A percentile compares a stretch with the other conserved stretches of the same genome.
Conservation (phyloP, 176 grass and related monocot genomes). For the Canna indica region DNA sequence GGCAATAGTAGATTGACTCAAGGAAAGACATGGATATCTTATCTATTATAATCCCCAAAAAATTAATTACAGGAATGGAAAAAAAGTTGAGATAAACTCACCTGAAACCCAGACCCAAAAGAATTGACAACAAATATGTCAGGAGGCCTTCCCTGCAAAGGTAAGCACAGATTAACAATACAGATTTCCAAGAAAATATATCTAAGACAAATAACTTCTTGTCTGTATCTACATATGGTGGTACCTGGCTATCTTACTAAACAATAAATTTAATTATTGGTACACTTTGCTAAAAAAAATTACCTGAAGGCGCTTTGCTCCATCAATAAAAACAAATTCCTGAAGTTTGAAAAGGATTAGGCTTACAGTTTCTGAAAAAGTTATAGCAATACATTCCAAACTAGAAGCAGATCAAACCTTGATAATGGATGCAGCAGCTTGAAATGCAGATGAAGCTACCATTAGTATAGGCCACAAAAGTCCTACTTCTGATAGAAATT, state of each 20-base stretch:
- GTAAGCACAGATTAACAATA: not conserved
- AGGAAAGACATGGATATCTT: not conserved
- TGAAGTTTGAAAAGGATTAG: slow-evolving; percentile 13
- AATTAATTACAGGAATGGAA: slow-evolving; percentile 9
- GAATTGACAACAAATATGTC: slow-evolving; percentile 97
- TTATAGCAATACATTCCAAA: slow-evolving; percentile 8
- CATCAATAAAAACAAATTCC: slow-evolving; percentile 97
- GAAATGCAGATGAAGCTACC: slow-evolving; percentile 73
- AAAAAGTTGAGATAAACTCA: slow-evolving; percentile 17
- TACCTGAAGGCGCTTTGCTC: slow-evolving; percentile 76
- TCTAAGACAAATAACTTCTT: not conserved
- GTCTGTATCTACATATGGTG: not conserved
- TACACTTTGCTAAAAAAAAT: slow-evolving; percentile 8
- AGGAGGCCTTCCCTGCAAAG: slow-evolving; percentile 53
- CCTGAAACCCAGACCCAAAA: slow-evolving; percentile 96
- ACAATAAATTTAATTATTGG: not conserved
- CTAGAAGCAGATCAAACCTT: slow-evolving; percentile 42
- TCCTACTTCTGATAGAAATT: slow-evolving; percentile 48
- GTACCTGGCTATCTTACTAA: not conserved
- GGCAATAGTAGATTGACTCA: too few relatives aligned
- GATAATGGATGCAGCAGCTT: slow-evolving; percentile 82
- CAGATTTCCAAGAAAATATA: not conserved
- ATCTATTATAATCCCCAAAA: not conserved
- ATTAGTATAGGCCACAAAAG: slow-evolving; percentile 72
- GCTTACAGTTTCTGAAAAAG: not conserved